Evolutionary conservation across 73 alveolate genomes (phyloP).

Genomic region (Breviolum minutum): DNA sequence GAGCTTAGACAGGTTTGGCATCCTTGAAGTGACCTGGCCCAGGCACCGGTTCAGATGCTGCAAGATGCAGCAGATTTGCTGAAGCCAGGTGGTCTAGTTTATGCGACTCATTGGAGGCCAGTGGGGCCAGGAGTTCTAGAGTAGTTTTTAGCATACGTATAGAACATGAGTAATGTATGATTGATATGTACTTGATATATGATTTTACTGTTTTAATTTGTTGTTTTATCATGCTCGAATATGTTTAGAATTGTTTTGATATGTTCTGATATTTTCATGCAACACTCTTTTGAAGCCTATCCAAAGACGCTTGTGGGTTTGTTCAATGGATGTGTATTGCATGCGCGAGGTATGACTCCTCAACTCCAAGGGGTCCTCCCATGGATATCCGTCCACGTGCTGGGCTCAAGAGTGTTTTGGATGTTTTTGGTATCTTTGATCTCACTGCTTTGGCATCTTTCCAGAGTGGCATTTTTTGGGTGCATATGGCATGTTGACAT

Average conservation of each 20-base stretch:
- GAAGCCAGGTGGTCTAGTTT: slow-evolving; percentile 29
- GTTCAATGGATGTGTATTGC: too few relatives aligned
- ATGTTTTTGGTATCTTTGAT: background rate
- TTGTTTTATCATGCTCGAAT: too few relatives aligned
- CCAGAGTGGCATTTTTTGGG: too few relatives aligned
- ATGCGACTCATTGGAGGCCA: slow-evolving; percentile 74
- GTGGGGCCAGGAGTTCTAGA: background rate
- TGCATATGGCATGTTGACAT: too few relatives aligned
- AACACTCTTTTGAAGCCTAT: too few relatives aligned
- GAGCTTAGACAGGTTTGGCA: background rate
- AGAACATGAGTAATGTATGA: too few relatives aligned
- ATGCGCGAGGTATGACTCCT: slow-evolving; percentile 32
- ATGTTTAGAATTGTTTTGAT: too few relatives aligned
- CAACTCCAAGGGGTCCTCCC: slow-evolving; percentile 78
- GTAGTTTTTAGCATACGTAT: background rate
- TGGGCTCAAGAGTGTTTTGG: background rate
- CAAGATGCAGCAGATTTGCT: slow-evolving; percentile 52
- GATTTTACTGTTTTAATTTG: too few relatives aligned
- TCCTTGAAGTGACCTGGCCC: background rate
- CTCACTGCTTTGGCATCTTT: too few relatives aligned
- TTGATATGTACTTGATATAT: background rate
- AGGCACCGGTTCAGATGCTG: slow-evolving; percentile 82
- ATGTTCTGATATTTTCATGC: too few relatives aligned
- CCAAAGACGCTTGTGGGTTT: too few relatives aligned
- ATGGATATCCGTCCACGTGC: slow-evolving; percentile 73